Conservation (phyloP, 768 basidiomycete species). For the Leccinum rimulosum region DNA sequence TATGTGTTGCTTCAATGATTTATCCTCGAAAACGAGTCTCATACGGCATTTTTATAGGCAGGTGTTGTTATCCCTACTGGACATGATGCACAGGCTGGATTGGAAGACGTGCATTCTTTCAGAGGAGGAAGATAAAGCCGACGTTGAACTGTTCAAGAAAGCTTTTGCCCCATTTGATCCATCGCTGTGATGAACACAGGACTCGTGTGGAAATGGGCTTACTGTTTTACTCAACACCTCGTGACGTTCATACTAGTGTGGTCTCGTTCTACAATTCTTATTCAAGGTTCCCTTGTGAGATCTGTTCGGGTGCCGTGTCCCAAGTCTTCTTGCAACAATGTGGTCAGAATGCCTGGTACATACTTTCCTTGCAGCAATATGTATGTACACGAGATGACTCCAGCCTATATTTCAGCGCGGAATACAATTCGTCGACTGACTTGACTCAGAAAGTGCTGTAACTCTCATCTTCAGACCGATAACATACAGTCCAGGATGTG, state of each 20-base stretch:
- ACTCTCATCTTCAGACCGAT: slow-evolving; percentile 74
- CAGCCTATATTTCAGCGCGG: slow-evolving; percentile 10
- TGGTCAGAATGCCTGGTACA: slow-evolving; percentile 38
- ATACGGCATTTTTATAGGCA: slow-evolving; percentile 48
- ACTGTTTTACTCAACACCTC: too few relatives aligned
- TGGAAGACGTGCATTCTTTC: slow-evolving; percentile 87
- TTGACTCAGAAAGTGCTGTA: slow-evolving; percentile 80
- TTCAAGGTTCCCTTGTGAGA: slow-evolving; percentile 8
- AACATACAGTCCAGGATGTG: slow-evolving; percentile 75
- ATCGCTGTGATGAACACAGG: slow-evolving; percentile 24
- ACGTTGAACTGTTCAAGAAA: slow-evolving; percentile 79
- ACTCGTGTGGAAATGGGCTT: neutral
- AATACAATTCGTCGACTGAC: neutral
- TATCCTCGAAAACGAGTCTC: neutral
- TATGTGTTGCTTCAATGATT: slow-evolving; percentile 30
- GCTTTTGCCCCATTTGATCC: slow-evolving; percentile 80
- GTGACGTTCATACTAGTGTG: neutral
- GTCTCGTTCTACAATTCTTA: neutral
- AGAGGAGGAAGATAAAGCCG: slow-evolving; percentile 83
- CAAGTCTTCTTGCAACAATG: slow-evolving; percentile 65
- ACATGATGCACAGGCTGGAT: slow-evolving; percentile 75
- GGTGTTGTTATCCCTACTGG: slow-evolving; percentile 75
- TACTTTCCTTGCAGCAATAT: slow-evolving; percentile 53
- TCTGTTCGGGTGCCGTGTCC: slow-evolving; percentile 31
- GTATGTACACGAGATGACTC: slow-evolving; percentile 31